Evolutionary conservation across 2,329 filamentous ascomycete genomes (phyloP).

Genomic region (Thielaviopsis musarum): DNA sequence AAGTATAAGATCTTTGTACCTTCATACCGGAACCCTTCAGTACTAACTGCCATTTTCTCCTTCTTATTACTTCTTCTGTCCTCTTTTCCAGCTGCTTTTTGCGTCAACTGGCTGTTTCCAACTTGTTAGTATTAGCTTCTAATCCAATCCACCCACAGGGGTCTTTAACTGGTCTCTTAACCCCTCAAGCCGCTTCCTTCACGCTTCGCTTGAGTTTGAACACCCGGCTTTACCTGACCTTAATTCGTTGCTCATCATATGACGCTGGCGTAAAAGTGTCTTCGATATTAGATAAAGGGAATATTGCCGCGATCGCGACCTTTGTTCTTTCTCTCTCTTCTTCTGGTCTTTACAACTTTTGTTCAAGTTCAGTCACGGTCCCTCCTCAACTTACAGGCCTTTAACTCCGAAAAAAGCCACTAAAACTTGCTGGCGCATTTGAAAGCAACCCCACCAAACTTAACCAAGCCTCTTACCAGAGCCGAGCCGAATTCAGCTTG

Average conservation of each 20-base stretch:
- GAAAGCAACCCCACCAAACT: neutral
- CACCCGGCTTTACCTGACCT: neutral
- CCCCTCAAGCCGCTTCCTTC: neutral
- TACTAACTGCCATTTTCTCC: too few relatives aligned
- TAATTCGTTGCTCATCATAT: neutral
- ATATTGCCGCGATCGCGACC: neutral
- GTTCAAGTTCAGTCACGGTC: neutral
- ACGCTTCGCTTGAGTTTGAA: neutral
- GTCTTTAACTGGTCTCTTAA: neutral
- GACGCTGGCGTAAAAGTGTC: neutral
- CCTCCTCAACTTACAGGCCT: neutral
- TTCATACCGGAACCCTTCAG: too few relatives aligned
- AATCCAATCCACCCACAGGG: too few relatives aligned
- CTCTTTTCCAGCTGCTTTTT: too few relatives aligned
- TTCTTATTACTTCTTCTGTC: too few relatives aligned
- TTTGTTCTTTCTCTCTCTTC: neutral
- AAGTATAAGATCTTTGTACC: too few relatives aligned
- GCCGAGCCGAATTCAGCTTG: neutral
- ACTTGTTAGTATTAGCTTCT: too few relatives aligned
- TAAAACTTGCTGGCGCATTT: neutral
- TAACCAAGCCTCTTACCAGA: neutral
- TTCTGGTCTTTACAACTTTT: neutral
- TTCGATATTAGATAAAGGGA: neutral
- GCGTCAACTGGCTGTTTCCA: too few relatives aligned
- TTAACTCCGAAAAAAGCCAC: neutral